These are phyloP conservation scores for Leccinum boreale DNA, from an alignment of 768 basidiomycete genomes.

Conservation along the genomic window DNA sequence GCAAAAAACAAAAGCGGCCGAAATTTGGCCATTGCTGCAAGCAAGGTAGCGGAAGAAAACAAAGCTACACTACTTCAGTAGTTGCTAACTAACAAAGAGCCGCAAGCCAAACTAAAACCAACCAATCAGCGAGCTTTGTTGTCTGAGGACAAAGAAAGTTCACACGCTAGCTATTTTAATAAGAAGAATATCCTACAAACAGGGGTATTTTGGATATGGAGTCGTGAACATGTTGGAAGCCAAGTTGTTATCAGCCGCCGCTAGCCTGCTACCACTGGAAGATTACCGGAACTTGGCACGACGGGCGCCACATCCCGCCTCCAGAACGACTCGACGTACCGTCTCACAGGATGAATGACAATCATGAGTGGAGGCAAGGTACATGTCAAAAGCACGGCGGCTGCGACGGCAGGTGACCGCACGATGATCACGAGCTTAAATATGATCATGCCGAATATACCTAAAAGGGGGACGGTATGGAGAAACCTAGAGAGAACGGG, in stretches of 20 bases:
- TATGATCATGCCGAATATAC: constrained; percentile 20
- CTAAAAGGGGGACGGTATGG: constrained; percentile 26
- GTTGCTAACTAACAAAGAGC: too few relatives aligned
- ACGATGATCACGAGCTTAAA: constrained; percentile 17
- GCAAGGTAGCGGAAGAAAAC: too few relatives aligned
- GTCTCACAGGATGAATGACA: constrained; percentile 4
- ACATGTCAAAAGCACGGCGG: constrained; percentile 21
- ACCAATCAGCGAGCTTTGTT: too few relatives aligned
- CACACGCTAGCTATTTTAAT: too few relatives aligned
- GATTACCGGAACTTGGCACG: not conserved
- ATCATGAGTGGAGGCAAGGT: constrained; percentile 17
- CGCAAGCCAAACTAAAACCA: too few relatives aligned
- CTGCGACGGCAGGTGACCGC: constrained; percentile 19
- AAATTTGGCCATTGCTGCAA: too few relatives aligned
- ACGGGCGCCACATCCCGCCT: not conserved
- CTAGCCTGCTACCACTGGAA: not conserved
- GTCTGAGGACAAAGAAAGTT: too few relatives aligned
- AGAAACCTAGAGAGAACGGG: constrained; percentile 17
- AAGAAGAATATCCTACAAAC: constrained; percentile 6
- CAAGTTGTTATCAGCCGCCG: not conserved
- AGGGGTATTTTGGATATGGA: not conserved
- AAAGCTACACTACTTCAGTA: too few relatives aligned
- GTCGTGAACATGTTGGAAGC: not conserved
- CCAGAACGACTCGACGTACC: constrained; percentile 4
- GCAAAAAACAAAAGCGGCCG: too few relatives aligned